These are phyloP conservation scores for Thermothielavioides terrestris DNA, from an alignment of 495 filamentous ascomycete genomes.

Conservation along the genomic window DNA sequence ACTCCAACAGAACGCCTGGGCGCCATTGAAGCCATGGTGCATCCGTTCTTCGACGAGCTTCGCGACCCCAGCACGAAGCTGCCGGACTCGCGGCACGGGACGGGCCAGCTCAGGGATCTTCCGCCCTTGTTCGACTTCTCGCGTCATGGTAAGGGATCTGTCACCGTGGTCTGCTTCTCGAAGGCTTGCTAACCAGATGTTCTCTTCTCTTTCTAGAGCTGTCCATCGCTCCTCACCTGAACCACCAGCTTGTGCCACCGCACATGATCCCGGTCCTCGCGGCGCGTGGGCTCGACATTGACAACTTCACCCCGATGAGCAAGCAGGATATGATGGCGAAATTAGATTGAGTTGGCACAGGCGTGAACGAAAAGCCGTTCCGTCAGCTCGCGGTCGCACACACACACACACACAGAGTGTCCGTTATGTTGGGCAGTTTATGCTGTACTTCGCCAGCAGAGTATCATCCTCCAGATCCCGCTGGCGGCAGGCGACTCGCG, in stretches of 20 bases:
- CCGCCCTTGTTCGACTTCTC: constrained; percentile 89
- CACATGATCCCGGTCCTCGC: constrained; percentile 69
- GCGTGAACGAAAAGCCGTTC: constrained; percentile 6
- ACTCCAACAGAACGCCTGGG: constrained; percentile 92
- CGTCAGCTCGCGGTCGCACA: constrained; percentile 14
- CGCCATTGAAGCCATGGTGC: constrained; percentile 93
- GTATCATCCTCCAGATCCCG: constrained; percentile 17
- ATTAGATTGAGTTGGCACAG: constrained; percentile 66
- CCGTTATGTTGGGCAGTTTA: constrained; percentile 14
- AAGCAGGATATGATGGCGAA: constrained; percentile 97
- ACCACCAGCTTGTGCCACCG: constrained; percentile 74
- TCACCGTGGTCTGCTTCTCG: not conserved
- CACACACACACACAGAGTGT: too few relatives aligned
- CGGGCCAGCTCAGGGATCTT: constrained; percentile 64
- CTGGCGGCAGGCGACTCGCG: constrained; percentile 20
- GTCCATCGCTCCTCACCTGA: constrained; percentile 83
- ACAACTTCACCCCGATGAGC: constrained; percentile 82
- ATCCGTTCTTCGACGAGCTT: constrained; percentile 97
- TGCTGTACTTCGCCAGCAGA: constrained; percentile 24
- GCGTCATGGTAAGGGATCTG: constrained; percentile 63
- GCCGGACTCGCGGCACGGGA: constrained; percentile 86
- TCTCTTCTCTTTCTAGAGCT: constrained; percentile 55
- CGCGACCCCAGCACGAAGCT: constrained; percentile 78
- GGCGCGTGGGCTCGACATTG: constrained; percentile 76
- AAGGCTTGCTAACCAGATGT: not conserved